These are phyloP conservation scores for Penicillium sp. DNA, from an alignment of 2,329 filamentous ascomycete genomes.

Conservation along the genomic window DNA sequence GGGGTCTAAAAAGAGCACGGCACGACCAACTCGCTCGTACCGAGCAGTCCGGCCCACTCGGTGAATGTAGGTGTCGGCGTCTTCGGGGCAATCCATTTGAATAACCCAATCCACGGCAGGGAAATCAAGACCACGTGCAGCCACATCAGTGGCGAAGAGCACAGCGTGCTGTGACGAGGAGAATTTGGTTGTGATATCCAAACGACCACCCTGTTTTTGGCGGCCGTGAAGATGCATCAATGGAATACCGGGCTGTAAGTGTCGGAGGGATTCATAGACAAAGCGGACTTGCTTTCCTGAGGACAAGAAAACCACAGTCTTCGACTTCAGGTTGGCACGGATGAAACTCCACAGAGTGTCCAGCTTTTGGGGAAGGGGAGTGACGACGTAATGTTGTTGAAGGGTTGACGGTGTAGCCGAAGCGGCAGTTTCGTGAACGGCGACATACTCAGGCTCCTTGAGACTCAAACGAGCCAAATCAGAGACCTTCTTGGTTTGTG, in stretches of 20 bases:
- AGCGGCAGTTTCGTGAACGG: slow-evolving; percentile 81
- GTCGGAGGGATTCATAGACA: slow-evolving; percentile 88
- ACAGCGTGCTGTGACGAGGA: slow-evolving; percentile 78
- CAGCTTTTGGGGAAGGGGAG: slow-evolving; percentile 82
- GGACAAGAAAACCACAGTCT: slow-evolving; percentile 93
- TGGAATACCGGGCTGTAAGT: slow-evolving; percentile 91
- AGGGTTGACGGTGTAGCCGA: slow-evolving; percentile 79
- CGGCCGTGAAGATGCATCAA: slow-evolving; percentile 90
- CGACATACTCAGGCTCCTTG: slow-evolving; percentile 89
- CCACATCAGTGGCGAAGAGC: slow-evolving; percentile 92
- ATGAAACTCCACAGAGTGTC: slow-evolving; percentile 93
- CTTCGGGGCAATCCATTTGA: slow-evolving; percentile 96
- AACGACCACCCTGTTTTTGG: slow-evolving; percentile 84
- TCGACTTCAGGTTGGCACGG: slow-evolving; percentile 84
- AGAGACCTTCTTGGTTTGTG: slow-evolving; percentile 90
- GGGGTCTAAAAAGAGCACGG: slow-evolving; percentile 88
- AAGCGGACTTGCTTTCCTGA: slow-evolving; percentile 97
- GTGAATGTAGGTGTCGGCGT: slow-evolving; percentile 97
- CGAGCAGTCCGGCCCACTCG: slow-evolving; percentile 92
- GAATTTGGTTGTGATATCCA: slow-evolving; percentile 86
- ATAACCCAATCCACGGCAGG: slow-evolving; percentile 98
- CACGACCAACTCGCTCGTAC: slow-evolving; percentile 82
- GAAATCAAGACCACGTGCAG: slow-evolving; percentile 91
- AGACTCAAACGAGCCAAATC: slow-evolving; percentile 88
- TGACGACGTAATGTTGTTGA: slow-evolving; percentile 88